Percentiles rank a stretch among this genome's conserved stretches.
These are phyloP conservation scores for Coniferiporia weirii DNA, from an alignment of 1,284 basidiomycete species.

Conservation along the genomic window DNA sequence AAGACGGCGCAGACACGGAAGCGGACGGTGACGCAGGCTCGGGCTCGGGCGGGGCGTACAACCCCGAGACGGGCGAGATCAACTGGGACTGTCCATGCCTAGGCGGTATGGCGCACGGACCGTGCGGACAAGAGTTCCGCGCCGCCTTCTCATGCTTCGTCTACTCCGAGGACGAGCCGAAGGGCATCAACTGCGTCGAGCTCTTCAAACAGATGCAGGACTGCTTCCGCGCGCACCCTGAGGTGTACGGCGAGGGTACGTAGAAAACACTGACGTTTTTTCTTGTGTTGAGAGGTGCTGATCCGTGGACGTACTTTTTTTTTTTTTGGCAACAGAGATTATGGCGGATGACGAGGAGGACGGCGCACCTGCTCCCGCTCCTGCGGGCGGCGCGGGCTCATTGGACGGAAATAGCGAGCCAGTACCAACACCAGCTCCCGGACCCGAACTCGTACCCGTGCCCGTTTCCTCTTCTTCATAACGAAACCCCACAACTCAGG, in stretches of 20 bases:
- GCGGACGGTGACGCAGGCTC: constrained; percentile 30
- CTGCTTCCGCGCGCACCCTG: constrained; percentile 95
- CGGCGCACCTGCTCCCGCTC: constrained; percentile 15
- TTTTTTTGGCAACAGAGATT: constrained; percentile 50
- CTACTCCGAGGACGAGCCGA: constrained; percentile 90
- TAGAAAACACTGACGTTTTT: constrained; percentile 15
- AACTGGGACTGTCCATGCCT: constrained; percentile 99
- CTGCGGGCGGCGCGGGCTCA: background rate
- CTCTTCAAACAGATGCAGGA: constrained; percentile 98
- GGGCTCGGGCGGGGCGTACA: constrained; percentile 54
- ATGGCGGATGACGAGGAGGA: constrained; percentile 54
- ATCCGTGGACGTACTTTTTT: constrained; percentile 11
- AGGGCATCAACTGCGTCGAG: constrained; percentile 97
- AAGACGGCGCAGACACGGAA: constrained; percentile 19
- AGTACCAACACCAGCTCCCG: too few relatives aligned
- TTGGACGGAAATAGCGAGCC: too few relatives aligned
- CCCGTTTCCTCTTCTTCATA: too few relatives aligned
- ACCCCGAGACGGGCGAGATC: constrained; percentile 95
- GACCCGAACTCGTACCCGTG: too few relatives aligned
- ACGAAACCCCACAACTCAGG: too few relatives aligned
- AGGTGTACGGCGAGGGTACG: constrained; percentile 89
- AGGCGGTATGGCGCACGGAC: constrained; percentile 97
- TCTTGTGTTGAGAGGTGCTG: background rate
- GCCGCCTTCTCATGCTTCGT: constrained; percentile 98
- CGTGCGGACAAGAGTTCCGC: constrained; percentile 92